These are phyloP conservation scores for Prunus mira DNA, from an alignment of 306 rosid genomes.

Conservation along the genomic window DNA sequence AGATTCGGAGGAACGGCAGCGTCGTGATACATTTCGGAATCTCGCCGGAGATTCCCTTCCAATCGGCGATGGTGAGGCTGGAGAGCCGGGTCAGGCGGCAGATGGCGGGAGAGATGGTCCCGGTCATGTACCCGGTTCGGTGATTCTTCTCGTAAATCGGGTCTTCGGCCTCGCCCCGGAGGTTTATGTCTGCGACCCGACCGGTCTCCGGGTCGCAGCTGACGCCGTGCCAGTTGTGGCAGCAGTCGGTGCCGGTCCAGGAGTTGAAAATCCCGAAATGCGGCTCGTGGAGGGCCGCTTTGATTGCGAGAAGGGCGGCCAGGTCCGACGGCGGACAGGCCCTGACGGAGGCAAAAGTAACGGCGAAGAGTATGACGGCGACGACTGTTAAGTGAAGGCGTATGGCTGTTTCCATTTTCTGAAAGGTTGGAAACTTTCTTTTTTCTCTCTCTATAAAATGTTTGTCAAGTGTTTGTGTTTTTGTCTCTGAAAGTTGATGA, in stretches of 20 bases:
- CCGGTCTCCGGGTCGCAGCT: constrained; percentile 67
- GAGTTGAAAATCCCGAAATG: constrained; percentile 69
- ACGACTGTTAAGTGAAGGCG: not conserved
- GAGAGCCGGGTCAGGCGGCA: constrained; percentile 72
- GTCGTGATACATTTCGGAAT: constrained; percentile 70
- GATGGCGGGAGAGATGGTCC: constrained; percentile 61
- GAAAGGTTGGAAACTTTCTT: not conserved
- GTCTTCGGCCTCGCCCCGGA: constrained; percentile 89
- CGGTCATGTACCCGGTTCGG: constrained; percentile 90
- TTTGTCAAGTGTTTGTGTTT: not conserved
- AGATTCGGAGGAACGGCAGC: constrained; percentile 73
- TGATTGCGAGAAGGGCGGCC: constrained; percentile 68
- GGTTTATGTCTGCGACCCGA: constrained; percentile 84
- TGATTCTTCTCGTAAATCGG: constrained; percentile 49
- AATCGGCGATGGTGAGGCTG: constrained; percentile 72
- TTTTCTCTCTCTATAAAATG: not conserved
- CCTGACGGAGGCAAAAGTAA: constrained; percentile 18
- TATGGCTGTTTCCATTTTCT: not conserved
- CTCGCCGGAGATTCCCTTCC: constrained; percentile 90
- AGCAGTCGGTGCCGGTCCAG: constrained; percentile 83
- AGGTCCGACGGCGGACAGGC: constrained; percentile 74
- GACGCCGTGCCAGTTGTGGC: constrained; percentile 78
- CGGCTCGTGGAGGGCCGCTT: constrained; percentile 63
- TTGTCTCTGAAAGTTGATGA: not conserved
- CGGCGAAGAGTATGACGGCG: constrained; percentile 18